Conservation (phyloP, 305 asterid genomes). For the Euphrasia arctica region DNA sequence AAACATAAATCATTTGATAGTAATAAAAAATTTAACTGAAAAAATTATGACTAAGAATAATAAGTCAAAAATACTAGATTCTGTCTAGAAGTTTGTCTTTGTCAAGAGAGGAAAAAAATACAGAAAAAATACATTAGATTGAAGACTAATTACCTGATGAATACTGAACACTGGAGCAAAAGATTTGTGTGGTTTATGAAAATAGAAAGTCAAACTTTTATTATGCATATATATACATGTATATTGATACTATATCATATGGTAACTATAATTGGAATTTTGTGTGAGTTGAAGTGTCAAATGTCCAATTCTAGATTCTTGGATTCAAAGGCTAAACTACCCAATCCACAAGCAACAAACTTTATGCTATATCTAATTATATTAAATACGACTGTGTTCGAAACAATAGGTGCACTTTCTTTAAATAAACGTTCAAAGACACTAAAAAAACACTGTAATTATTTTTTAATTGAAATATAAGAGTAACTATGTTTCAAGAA, state of each 20-base stretch:
- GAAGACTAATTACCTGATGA: background rate
- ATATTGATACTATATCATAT: background rate
- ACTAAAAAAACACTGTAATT: too few species aligned
- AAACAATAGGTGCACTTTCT: too few species aligned
- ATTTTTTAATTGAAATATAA: too few species aligned
- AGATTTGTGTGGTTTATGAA: too few species aligned
- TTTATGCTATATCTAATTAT: background rate
- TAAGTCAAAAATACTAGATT: too few species aligned
- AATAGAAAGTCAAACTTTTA: background rate
- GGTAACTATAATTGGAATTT: background rate
- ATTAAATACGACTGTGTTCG: background rate
- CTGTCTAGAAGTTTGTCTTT: too few species aligned
- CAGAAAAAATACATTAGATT: background rate
- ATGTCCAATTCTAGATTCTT: constrained; percentile 30
- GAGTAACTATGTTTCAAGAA: too few species aligned
- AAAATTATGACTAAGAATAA: background rate
- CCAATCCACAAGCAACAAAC: constrained; percentile 22
- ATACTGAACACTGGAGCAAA: too few species aligned
- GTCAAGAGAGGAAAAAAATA: background rate
- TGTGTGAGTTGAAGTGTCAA: constrained; percentile 25
- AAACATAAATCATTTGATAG: background rate
- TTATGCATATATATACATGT: background rate
- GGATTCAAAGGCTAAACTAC: constrained; percentile 31
- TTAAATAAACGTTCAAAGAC: too few species aligned
- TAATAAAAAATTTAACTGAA: background rate